Percentiles rank a stretch among this genome's conserved stretches.
These are phyloP conservation scores for Polyporus arcularius DNA, from an alignment of 768 basidiomycete species.

Conservation along the genomic window DNA sequence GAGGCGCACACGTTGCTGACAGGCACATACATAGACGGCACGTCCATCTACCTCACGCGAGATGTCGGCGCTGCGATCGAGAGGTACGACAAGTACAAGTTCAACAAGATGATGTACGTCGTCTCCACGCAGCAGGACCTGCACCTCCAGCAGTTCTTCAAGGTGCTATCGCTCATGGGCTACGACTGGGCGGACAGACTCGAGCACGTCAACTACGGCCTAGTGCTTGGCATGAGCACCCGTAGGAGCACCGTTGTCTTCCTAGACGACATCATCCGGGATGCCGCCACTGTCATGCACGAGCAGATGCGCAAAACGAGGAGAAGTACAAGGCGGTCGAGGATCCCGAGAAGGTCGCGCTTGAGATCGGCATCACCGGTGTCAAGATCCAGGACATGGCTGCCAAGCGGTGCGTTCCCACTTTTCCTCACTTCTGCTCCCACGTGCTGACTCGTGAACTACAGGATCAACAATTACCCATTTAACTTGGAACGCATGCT, in stretches of 20 bases:
- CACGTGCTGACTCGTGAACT: neutral
- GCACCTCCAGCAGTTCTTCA: slow-evolving; percentile 91
- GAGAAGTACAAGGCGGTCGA: slow-evolving; percentile 89
- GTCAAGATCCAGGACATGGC: slow-evolving; percentile 99
- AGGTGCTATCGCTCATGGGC: slow-evolving; percentile 86
- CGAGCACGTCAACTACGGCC: slow-evolving; percentile 87
- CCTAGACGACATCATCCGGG: slow-evolving; percentile 88
- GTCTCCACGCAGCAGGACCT: slow-evolving; percentile 85
- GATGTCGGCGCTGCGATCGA: slow-evolving; percentile 95
- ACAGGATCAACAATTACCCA: slow-evolving; percentile 91
- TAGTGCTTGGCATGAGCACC: slow-evolving; percentile 95
- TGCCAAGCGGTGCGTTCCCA: slow-evolving; percentile 68
- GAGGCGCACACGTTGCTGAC: neutral
- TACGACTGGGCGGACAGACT: slow-evolving; percentile 84
- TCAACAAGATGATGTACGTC: slow-evolving; percentile 93
- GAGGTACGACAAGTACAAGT: slow-evolving; percentile 89
- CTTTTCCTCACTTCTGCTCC: slow-evolving; percentile 1
- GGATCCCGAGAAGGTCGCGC: slow-evolving; percentile 76
- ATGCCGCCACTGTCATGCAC: slow-evolving; percentile 88
- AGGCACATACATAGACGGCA: slow-evolving; percentile 62
- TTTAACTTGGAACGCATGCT: slow-evolving; percentile 95
- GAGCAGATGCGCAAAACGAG: slow-evolving; percentile 96
- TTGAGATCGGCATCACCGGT: slow-evolving; percentile 90
- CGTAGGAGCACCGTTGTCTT: slow-evolving; percentile 94
- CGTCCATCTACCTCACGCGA: slow-evolving; percentile 91